Conservation (phyloP, 1,139 yeast species). For the Protomyces arabidopsidicola region DNA sequence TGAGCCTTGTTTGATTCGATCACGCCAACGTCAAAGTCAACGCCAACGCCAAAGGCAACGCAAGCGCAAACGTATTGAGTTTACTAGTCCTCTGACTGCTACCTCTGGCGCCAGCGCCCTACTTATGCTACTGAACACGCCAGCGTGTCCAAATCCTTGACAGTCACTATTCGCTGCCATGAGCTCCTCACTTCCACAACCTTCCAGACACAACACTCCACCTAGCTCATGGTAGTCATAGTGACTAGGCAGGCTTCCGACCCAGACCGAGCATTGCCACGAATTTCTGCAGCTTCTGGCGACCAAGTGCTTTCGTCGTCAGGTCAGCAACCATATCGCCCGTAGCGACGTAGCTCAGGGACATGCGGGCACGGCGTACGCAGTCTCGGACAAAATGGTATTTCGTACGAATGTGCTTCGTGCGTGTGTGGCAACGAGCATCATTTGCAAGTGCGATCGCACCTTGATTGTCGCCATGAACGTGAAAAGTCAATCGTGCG, state of each 20-base stretch:
- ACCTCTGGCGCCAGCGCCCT: too few relatives aligned
- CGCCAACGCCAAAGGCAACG: too few relatives aligned
- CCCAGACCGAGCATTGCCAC: neutral
- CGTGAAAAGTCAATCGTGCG: neutral
- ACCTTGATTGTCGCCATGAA: slow-evolving; percentile 29
- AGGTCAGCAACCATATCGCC: neutral
- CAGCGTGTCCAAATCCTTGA: too few relatives aligned
- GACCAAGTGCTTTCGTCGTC: neutral
- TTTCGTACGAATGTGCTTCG: slow-evolving; percentile 30
- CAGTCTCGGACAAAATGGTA: slow-evolving; percentile 29
- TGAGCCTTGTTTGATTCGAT: too few relatives aligned
- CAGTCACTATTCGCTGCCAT: too few relatives aligned
- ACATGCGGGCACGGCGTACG: neutral
- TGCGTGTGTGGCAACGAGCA: slow-evolving; percentile 29
- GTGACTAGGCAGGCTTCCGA: neutral
- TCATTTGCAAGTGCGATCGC: slow-evolving; percentile 30
- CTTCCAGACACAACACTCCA: too few relatives aligned
- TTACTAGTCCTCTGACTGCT: too few relatives aligned
- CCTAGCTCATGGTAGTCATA: too few relatives aligned
- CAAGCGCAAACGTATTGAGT: too few relatives aligned
- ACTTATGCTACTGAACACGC: too few relatives aligned
- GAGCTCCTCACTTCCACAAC: too few relatives aligned
- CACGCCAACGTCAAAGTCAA: too few relatives aligned
- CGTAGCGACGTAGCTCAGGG: neutral
- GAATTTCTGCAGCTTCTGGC: neutral